A percentile compares a stretch with the other conserved stretches of the same genome.
These are phyloP conservation scores for Dioscorea dumetorum DNA, from an alignment of 106 monocot genomes.

Conservation along the genomic window DNA sequence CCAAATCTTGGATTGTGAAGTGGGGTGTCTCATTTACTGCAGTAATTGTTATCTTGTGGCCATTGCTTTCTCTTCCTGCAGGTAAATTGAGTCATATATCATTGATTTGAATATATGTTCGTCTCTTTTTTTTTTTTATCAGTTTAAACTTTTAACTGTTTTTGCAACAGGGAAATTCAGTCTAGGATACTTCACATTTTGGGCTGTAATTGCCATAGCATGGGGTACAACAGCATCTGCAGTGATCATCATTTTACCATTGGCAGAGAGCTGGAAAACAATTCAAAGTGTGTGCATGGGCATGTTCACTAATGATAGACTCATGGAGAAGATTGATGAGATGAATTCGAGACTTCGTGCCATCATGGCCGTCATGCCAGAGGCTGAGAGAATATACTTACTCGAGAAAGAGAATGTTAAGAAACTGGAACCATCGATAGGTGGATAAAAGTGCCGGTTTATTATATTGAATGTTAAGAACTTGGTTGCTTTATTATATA, in stretches of 20 bases:
- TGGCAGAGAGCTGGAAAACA: conserved; percentile 81
- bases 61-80: conserved; percentile 81
- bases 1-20: conserved; percentile 83
- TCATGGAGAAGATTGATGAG: conserved; percentile 69
- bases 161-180: conserved; percentile 62
- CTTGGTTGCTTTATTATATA: no score
- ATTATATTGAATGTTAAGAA: no score
- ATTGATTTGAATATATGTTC: neutral
- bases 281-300: conserved; percentile 48
- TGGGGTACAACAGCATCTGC: conserved; percentile 84
- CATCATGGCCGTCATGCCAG: conserved; percentile 59
- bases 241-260: conserved; percentile 78
- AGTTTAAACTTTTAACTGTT: no score
- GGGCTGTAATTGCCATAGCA: conserved; percentile 64
- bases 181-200: conserved; percentile 89
- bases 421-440: conserved; percentile 41
- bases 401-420: conserved; percentile 61
- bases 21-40: conserved; percentile 77
- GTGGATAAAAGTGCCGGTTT: conserved; percentile 21
- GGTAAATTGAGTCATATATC: conserved; percentile 29
- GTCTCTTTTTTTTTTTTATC: conserved; percentile 2
- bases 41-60: conserved; percentile 79
- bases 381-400: conserved; percentile 53
- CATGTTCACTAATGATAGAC: conserved; percentile 71
- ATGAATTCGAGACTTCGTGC: conserved; percentile 54